Percentiles rank a stretch among this genome's conserved stretches.
phyloP scores from a whole-genome alignment of 352 stramenopile genomes.

The Globisporangium solare region DNA sequence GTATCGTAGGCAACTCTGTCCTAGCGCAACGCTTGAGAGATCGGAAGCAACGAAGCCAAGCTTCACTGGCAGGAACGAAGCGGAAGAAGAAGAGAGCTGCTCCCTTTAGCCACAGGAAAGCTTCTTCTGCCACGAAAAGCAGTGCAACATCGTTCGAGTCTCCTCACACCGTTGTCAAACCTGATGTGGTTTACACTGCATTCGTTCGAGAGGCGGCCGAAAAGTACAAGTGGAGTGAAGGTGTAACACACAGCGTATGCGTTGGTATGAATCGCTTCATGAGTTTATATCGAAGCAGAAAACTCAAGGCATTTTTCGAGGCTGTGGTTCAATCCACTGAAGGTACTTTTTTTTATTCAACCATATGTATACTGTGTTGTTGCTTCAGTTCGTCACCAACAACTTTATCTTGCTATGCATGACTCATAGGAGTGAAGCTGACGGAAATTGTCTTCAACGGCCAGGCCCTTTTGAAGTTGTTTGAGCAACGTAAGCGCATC shows the following conservation, averaged over 20 bases:
- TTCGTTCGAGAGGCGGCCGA: slow-evolving; percentile 37
- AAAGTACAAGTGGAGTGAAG: slow-evolving; percentile 29
- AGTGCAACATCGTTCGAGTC: background rate
- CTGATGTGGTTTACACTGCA: slow-evolving; percentile 15
- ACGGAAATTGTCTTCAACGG: slow-evolving; percentile 25
- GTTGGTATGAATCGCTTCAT: slow-evolving; percentile 33
- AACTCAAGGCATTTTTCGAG: slow-evolving; percentile 33
- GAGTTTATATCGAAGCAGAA: slow-evolving; percentile 33
- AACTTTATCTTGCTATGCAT: slow-evolving; percentile 1
- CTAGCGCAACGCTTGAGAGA: background rate
- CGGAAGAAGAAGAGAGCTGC: slow-evolving; percentile 6
- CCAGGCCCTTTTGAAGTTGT: slow-evolving; percentile 34
- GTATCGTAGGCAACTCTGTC: slow-evolving; percentile 3
- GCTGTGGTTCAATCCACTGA: slow-evolving; percentile 28
- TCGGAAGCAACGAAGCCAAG: background rate
- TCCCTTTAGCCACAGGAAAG: background rate
- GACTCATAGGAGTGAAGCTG: slow-evolving; percentile 25
- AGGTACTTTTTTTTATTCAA: slow-evolving; percentile 18
- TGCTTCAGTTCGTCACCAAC: slow-evolving; percentile 3
- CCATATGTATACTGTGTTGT: background rate
- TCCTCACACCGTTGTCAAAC: background rate
- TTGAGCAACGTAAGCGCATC: slow-evolving; percentile 23
- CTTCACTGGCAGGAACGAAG: background rate
- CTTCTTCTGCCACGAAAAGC: background rate
- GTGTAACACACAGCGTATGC: slow-evolving; percentile 27